Conservation (phyloP, 2,329 filamentous ascomycete species). For the Ceratocystiopsis brevicomis region DNA sequence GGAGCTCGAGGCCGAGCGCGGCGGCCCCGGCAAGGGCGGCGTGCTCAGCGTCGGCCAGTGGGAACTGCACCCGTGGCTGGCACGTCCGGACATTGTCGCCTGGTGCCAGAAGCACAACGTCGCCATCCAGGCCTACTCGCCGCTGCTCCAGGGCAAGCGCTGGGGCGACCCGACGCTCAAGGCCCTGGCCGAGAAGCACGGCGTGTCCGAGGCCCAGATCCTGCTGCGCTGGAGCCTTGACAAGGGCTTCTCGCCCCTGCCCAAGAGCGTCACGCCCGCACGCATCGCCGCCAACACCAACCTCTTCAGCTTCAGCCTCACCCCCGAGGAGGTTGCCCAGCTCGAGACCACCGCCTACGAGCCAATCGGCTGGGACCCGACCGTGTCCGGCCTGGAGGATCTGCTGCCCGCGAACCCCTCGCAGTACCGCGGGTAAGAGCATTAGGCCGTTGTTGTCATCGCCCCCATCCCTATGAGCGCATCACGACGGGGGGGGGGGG, state of each 20-base stretch:
- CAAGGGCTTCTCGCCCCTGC: constrained; percentile 49
- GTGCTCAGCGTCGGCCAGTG: constrained; percentile 70
- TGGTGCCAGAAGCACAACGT: constrained; percentile 53
- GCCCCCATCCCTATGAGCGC: no score
- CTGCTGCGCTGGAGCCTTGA: constrained; percentile 68
- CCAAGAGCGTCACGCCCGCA: constrained; percentile 40
- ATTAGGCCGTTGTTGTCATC: no score
- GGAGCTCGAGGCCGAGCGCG: constrained; percentile 41
- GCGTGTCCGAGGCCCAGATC: constrained; percentile 57
- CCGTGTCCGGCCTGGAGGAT: background rate
- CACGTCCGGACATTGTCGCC: constrained; percentile 55
- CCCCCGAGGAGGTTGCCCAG: constrained; percentile 35
- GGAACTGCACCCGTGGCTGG: constrained; percentile 79
- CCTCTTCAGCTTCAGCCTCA: constrained; percentile 41
- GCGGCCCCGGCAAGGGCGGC: constrained; percentile 46
- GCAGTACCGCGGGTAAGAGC: no score
- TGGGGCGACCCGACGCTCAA: constrained; percentile 48
- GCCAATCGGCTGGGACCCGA: constrained; percentile 15
- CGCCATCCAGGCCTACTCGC: constrained; percentile 43
- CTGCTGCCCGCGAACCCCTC: no score
- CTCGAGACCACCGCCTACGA: constrained; percentile 14
- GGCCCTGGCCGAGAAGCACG: constrained; percentile 49
- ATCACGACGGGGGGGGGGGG: no score
- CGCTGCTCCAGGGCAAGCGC: constrained; percentile 47
- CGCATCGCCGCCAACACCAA: constrained; percentile 45